Percentiles rank a stretch among this genome's conserved stretches.
Conservation (phyloP, 2,329 filamentous ascomycete genomes). For the Aspergillus niger region DNA sequence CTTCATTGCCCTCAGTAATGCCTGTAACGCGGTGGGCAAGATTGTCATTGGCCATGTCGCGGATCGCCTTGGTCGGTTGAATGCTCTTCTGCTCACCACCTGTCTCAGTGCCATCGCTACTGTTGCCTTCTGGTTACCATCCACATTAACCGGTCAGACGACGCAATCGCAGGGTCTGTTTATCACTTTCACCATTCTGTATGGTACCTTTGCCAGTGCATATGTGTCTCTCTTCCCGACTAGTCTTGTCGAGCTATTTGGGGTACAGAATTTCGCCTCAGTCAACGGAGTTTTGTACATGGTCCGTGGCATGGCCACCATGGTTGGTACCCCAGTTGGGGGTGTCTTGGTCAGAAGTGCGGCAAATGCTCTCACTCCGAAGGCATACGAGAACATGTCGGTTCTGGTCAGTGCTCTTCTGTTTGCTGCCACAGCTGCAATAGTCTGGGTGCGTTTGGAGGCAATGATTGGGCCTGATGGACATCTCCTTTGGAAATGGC, state of each 20-base stretch:
- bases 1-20: conserved; percentile 45
- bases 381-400: neutral
- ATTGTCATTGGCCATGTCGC: conserved; percentile 42
- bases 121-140: conserved; percentile 29
- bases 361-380: neutral
- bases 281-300: conserved; percentile 46
- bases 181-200: conserved; percentile 36
- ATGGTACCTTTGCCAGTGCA: conserved; percentile 42
- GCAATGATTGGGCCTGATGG: neutral
- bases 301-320: conserved; percentile 39
- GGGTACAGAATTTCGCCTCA: conserved; percentile 40
- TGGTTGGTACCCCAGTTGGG: conserved; percentile 42
- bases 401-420: neutral
- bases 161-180: conserved; percentile 22
- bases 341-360: conserved; percentile 31
- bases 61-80: conserved; percentile 25
- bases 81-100: conserved; percentile 39
- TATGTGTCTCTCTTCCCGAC: conserved; percentile 46
- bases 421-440: neutral
- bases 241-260: conserved; percentile 43
- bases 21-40: conserved; percentile 42
- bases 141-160: neutral
- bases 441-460: neutral
- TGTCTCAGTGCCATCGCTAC: conserved; percentile 32
- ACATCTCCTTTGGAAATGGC: neutral